Evolutionary conservation across 2,329 filamentous ascomycete species (phyloP).

Genomic region (Phaeosphaeriaceae sp.): DNA sequence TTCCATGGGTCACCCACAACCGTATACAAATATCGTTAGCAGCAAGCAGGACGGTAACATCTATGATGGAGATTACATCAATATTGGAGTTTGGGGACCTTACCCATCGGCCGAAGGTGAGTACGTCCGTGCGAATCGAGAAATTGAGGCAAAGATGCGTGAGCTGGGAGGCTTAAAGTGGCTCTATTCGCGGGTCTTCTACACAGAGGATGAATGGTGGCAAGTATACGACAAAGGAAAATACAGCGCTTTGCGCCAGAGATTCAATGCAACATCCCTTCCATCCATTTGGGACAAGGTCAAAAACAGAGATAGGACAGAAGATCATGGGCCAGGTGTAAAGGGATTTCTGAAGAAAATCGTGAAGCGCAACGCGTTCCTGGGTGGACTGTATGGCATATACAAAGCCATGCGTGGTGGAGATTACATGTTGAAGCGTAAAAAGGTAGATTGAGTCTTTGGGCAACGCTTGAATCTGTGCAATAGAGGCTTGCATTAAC

Average conservation of each 20-base stretch:
- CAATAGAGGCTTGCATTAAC: background rate
- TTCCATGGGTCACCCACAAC: slow-evolving; percentile 38
- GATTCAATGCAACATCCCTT: slow-evolving; percentile 67
- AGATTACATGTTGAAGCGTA: slow-evolving; percentile 38
- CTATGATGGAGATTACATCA: slow-evolving; percentile 37
- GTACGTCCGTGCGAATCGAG: slow-evolving; percentile 74
- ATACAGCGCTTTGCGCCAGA: slow-evolving; percentile 68
- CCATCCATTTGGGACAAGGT: slow-evolving; percentile 74
- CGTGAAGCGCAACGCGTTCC: slow-evolving; percentile 34
- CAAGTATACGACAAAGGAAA: slow-evolving; percentile 63
- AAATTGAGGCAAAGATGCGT: slow-evolving; percentile 71
- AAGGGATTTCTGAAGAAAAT: slow-evolving; percentile 31
- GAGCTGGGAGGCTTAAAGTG: slow-evolving; percentile 81
- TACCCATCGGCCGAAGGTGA: slow-evolving; percentile 62
- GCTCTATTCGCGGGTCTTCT: slow-evolving; percentile 87
- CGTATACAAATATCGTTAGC: slow-evolving; percentile 8
- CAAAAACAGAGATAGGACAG: slow-evolving; percentile 46
- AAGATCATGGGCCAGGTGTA: slow-evolving; percentile 21
- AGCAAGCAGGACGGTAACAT: slow-evolving; percentile 6
- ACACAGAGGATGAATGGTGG: slow-evolving; percentile 76
- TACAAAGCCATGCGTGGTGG: slow-evolving; percentile 42
- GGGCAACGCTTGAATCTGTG: too few species aligned
- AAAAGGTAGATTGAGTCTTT: slow-evolving; percentile 14
- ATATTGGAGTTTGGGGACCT: slow-evolving; percentile 75
- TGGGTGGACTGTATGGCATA: slow-evolving; percentile 50